Percentiles rank a stretch among this genome's conserved stretches.
Evolutionary conservation across 768 basidiomycete genomes (phyloP).

Genomic region (Boletus rex-veris): DNA sequence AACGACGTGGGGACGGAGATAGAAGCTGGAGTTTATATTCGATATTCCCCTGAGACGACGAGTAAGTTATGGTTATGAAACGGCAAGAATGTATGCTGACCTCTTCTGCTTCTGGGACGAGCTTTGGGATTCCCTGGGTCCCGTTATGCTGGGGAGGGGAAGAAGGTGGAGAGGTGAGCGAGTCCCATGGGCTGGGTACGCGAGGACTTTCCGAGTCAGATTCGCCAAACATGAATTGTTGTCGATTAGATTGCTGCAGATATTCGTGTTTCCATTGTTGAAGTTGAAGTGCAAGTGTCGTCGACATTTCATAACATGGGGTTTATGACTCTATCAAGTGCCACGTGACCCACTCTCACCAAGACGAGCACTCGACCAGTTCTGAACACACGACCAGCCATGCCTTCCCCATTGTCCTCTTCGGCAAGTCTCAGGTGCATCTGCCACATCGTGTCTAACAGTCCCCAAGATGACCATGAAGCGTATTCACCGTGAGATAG

Average conservation of each 20-base stretch:
- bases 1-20: slow-evolving; percentile 59
- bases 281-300: neutral
- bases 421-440: slow-evolving; percentile 10
- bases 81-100: slow-evolving; percentile 25
- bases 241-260: slow-evolving; percentile 22
- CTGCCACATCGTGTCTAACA: slow-evolving; percentile 2
- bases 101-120: slow-evolving; percentile 75
- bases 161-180: slow-evolving; percentile 57
- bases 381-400: slow-evolving; percentile 4
- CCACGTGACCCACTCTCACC: slow-evolving; percentile 17
- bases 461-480: slow-evolving; percentile 59
- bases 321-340: neutral
- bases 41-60: slow-evolving; percentile 63
- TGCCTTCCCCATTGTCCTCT: slow-evolving; percentile 28
- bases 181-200: slow-evolving; percentile 81
- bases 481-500: slow-evolving; percentile 80
- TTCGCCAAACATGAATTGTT: slow-evolving; percentile 69
- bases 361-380: neutral
- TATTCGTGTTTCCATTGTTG: slow-evolving; percentile 60
- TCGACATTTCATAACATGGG: neutral
- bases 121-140: slow-evolving; percentile 49
- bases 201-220: slow-evolving; percentile 76
- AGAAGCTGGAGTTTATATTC: slow-evolving; percentile 94
- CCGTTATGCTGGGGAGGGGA: slow-evolving; percentile 29
- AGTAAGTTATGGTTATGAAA: neutral